Evolutionary conservation across 352 stramenopile genomes (phyloP), one percentile per base, ranked within the genome.

Genomic region (Phytopythium aichiense): DNA sequence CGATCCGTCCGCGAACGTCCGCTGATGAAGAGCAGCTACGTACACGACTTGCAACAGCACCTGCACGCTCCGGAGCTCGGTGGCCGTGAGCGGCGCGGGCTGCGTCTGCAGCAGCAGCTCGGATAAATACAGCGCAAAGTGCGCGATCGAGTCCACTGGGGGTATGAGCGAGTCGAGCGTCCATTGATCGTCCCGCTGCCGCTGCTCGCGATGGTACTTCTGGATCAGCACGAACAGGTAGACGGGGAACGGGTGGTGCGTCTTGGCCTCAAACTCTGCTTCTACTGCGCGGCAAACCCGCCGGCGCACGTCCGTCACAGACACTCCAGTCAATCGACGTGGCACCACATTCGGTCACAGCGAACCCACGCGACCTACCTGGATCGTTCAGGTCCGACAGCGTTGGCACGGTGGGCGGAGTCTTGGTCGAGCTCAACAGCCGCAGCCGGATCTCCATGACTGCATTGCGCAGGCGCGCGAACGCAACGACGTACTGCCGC

Each of bases 31-130:
- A 20, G 38, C 23, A 35, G 4, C n/a, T 23, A 89, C 86, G 63
- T 88, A 94, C 86, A 94, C 45, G 40, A 94, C 72, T 88, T 94
- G 86, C 33, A 94, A 73, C 33, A 94, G 67, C 43, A 90, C 75
- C 72, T 91, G 74, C 42, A 91, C 74, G 56, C 76, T 87, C 37
- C 76, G 64, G n/a, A 94, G 65, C 67, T 94, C 80, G 22, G 66
- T 61, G 33, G 71, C 61, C 15, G 83, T 89, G 60, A 92, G 81
- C 1, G 86, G 73, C 30, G 72, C 52, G 2, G 71, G 67, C 22
- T 30, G 38, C n/a, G 22, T 1, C 40, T 89, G 69, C 20, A 90
- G 68, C 20, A 94, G 58, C 6, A 81, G 65, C 43, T 68, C 72
- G 16, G 84, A 84, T 70, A 95, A 76, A 79, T 90, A 95, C 51